phyloP scores from a whole-genome alignment of 169 alveolate species.

The Neospora caninum region DNA sequence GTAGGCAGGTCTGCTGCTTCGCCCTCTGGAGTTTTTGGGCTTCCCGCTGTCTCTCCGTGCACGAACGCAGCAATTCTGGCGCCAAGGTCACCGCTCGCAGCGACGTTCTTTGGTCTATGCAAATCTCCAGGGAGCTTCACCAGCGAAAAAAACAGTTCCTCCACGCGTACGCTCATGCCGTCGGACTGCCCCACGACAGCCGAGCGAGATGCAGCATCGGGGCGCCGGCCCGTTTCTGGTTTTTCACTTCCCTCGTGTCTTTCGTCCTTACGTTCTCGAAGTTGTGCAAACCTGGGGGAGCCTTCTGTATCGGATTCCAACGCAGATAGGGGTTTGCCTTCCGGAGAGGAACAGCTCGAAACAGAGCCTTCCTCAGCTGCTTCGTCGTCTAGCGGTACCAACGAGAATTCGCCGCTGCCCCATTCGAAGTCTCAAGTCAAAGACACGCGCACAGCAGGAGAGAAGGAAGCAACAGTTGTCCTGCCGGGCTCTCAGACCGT shows the following conservation, averaged over 20 bases:
- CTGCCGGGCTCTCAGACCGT: too few relatives aligned
- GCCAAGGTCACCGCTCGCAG: neutral
- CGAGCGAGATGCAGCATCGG: neutral
- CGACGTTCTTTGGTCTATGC: neutral
- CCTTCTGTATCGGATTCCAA: too few relatives aligned
- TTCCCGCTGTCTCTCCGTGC: neutral
- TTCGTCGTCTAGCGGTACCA: too few relatives aligned
- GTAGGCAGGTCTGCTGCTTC: neutral
- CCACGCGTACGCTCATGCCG: neutral
- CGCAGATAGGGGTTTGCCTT: too few relatives aligned
- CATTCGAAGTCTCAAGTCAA: too few relatives aligned
- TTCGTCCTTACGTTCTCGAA: neutral
- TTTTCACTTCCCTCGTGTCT: neutral
- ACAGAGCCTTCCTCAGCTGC: too few relatives aligned
- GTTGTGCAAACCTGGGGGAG: neutral
- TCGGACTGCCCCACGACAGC: neutral
- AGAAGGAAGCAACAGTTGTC: too few relatives aligned
- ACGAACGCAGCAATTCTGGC: neutral
- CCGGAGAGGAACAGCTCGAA: too few relatives aligned
- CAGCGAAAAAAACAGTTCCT: neutral
- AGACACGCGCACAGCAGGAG: too few relatives aligned
- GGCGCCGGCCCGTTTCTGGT: neutral
- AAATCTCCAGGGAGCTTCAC: neutral
- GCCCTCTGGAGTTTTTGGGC: neutral
- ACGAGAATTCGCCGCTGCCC: too few relatives aligned